Evolutionary conservation across 768 basidiomycete species (phyloP), one percentile per base, ranked within the genome.

Genomic region (Pholiota conissans): DNA sequence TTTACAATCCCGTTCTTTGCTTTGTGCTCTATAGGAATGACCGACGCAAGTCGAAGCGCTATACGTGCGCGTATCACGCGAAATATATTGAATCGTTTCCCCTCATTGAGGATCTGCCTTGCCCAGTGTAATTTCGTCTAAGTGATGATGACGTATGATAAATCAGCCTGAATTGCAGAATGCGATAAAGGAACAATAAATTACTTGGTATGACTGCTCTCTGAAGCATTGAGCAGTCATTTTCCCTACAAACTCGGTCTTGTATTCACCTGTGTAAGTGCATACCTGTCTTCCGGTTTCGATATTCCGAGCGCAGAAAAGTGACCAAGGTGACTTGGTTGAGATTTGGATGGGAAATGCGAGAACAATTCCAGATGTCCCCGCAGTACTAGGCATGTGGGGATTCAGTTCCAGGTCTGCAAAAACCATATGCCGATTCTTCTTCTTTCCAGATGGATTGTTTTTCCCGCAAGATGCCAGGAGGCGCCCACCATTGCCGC

Each of bases 181-280:
- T 11, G 8, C 7, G 13, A 1, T 16, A 7, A 18, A 5, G n/a
- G 10, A 5, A 40, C 8, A 45, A 10, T 24, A 39, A 47, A 45
- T 6, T 22, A 60, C 68, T 59, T 22, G n/a, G 1, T 3, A 14
- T 3, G 29, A 28, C 52, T 65, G 66, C 9, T 28, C 34, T 18
- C 6, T 18, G 24, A 67, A 69, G 51, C 63, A 52, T 20, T 61
- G 62, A 5, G 55, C 56, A 20, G 56, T 66, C 63, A 65, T 56
- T 24, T 39, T 59, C 47, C 69, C 70, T 32, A 57, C 61, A 24
- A 56, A 20, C 26, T 35, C 45, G 30, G 55, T 63, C 45, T 60
- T 42, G 30, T 71, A 71, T 39, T 70, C 66, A 10, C 71, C 71
- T 48, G 67, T 60, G 42, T 72, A 72, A 16, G 52, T n/a, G 8